phyloP scores from a whole-genome alignment of 1,139 yeast genomes.

The Kodamaea ohmeri region DNA sequence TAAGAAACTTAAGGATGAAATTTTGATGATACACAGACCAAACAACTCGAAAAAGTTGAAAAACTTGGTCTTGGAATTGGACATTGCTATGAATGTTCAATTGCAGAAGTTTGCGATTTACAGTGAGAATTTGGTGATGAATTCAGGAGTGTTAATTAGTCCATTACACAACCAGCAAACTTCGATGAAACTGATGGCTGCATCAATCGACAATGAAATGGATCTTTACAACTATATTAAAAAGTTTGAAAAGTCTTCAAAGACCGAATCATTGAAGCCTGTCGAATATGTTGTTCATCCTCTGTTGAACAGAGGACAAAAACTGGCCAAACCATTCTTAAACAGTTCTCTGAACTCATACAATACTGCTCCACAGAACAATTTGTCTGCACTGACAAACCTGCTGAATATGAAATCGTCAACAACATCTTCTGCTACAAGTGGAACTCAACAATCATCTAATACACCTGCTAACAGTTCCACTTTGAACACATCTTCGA shows the following conservation, averaged over 20 bases:
- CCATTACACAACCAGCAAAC: conserved; percentile 54
- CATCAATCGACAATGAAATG: conserved; percentile 75
- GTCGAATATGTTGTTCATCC: conserved; percentile 81
- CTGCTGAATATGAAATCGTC: conserved; percentile 1
- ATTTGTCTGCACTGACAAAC: neutral
- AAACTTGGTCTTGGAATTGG: conserved; percentile 79
- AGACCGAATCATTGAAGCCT: conserved; percentile 44
- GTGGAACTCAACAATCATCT: neutral
- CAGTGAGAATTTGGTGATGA: conserved; percentile 78
- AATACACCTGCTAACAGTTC: neutral
- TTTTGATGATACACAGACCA: conserved; percentile 74
- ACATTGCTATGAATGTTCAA: conserved; percentile 84
- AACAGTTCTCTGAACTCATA: conserved; percentile 18
- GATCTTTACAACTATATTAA: conserved; percentile 72
- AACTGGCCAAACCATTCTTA: conserved; percentile 39
- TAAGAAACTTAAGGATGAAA: conserved; percentile 70
- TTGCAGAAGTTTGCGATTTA: conserved; percentile 85
- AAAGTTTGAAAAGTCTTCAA: conserved; percentile 42
- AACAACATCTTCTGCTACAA: conserved; percentile 1
- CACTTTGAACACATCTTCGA: conserved; percentile 2
- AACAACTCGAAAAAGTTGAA: conserved; percentile 68
- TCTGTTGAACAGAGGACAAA: conserved; percentile 44
- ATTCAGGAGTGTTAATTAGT: conserved; percentile 77
- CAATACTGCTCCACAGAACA: conserved; percentile 1
- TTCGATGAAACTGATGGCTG: conserved; percentile 74